Evolutionary conservation across 2,329 filamentous ascomycete genomes (phyloP), one percentile per base, ranked within the genome.

Genomic region (Akanthomyces muscarius): DNA sequence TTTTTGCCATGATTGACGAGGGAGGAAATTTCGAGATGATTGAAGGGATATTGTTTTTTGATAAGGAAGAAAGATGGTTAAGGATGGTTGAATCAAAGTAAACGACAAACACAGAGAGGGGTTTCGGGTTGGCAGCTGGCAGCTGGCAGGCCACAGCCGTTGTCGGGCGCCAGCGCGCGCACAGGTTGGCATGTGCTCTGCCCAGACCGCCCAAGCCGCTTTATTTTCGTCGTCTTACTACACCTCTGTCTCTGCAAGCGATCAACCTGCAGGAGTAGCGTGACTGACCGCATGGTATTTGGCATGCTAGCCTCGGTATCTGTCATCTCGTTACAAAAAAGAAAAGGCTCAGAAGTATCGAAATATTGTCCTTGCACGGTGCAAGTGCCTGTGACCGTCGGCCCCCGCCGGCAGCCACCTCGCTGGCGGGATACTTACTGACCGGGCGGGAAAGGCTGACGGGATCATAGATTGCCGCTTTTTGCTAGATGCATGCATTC

Each of bases 171-270:
- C 28, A 25, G 33, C 25, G 33, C 25, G 21, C 21, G 28, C 30
- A 21, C 21, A 33, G 50, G 36, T 47, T 52, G 21, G 41, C 58
- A 61, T 54, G 50, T 61, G 58, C 55, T 23, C n/a, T 4, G 7
- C 44, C 6, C 58, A 54, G 53, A 50, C 58, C 58, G 58, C 58
- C 6, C 58, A 54, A 61, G 58, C 58, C 58, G 58, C 58, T 54
- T 61, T 61, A 61, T 61, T 61, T 61, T 61, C 58, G 58, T 61
- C 58, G 50, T 61, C 58, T 61, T 54, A 53, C 50, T 45, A 48
- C 42, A 45, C 5, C 47, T 61, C 28, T 47, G 38, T 18, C 25
- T 52, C 57, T 52, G 10, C 30, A 53, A 14, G 25, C 23, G 25
- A 28, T 38, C 21, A 23, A 48, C 16, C 56, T 61, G 36, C 38